Conservation (phyloP, 208 protist species). For the Tritrichomonas musculus region DNA sequence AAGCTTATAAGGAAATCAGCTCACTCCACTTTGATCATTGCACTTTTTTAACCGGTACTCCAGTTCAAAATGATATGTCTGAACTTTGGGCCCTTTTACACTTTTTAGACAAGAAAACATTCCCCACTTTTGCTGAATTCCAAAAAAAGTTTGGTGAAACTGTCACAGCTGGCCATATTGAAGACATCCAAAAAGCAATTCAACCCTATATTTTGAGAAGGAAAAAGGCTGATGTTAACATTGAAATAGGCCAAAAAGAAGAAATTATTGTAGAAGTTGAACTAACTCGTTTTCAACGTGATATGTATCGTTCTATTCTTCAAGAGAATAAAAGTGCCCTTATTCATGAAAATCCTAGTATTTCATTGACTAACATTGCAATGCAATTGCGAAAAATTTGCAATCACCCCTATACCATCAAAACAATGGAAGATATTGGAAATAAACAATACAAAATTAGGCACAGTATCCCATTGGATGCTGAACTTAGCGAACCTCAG, state of each 20-base stretch:
- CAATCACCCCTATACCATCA: constrained; percentile 86
- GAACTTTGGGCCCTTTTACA: constrained; percentile 70
- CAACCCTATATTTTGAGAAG: constrained; percentile 67
- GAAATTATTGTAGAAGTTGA: constrained; percentile 65
- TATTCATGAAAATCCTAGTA: background rate
- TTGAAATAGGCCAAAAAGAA: constrained; percentile 71
- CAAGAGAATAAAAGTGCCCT: background rate
- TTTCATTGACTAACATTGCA: constrained; percentile 34
- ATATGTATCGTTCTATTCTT: constrained; percentile 62
- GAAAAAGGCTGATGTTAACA: constrained; percentile 83
- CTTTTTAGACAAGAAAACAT: constrained; percentile 62
- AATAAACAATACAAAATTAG: constrained; percentile 55
- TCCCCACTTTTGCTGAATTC: constrained; percentile 60
- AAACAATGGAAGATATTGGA: constrained; percentile 67
- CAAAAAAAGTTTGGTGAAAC: constrained; percentile 41
- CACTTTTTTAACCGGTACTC: constrained; percentile 56
- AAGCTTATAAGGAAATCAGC: constrained; percentile 48
- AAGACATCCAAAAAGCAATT: constrained; percentile 52
- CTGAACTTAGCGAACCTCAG: background rate
- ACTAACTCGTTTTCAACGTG: constrained; percentile 61
- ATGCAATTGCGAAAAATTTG: constrained; percentile 65
- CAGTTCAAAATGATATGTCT: constrained; percentile 54
- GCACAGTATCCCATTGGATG: constrained; percentile 71
- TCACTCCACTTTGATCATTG: constrained; percentile 21
- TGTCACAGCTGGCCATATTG: background rate